Evolutionary conservation across 73 alveolate species (phyloP), one percentile per base, ranked within the genome.

Genomic region (Symbiodinium pilosum): DNA sequence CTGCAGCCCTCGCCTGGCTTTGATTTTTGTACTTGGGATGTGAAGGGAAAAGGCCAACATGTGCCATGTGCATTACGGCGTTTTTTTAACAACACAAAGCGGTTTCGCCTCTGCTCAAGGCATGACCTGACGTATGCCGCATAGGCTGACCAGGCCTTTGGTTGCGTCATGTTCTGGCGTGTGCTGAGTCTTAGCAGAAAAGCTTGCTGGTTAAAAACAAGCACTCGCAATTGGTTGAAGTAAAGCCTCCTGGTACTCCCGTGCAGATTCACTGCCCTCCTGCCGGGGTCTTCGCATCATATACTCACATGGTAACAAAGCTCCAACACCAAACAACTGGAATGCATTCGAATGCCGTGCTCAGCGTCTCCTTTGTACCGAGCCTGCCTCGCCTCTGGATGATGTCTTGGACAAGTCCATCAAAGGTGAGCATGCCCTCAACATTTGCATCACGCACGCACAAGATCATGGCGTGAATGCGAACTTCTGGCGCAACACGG

Each of bases 401-500:
- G 47, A 89, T 89, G 87, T 89, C 95, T 89, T 89, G 95, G 73
- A 89, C 87, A 28, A 89, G 87, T 36, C 87, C 95, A 34, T 89
- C 95, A 21, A 89, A 89, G 83, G 95, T 89, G 75, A 89, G 95
- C 95, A 89, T 89, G 73, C 87, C 87, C 85, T 64, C 81, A n/a
- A 38, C 30, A 8, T 9, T 47, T 6, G 59, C 77, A 56, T 56
- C 28, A 11, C 75, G 36, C 75, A 47, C 6, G 6, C 59, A n/a
- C n/a, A n/a, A n/a, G n/a, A n/a, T n/a, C n/a, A n/a, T n/a, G n/a
- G n/a, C n/a, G n/a, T n/a, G n/a, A n/a, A n/a, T n/a, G n/a, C n/a
- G n/a, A n/a, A n/a, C n/a, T n/a, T n/a, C n/a, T n/a, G n/a, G n/a
- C n/a, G n/a, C n/a, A n/a, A n/a, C n/a, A n/a, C n/a, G n/a, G n/a